A percentile compares a stretch with the other conserved stretches of the same genome.
Conservation (phyloP, 2,329 filamentous ascomycete species). For the Microdochium nivale region DNA sequence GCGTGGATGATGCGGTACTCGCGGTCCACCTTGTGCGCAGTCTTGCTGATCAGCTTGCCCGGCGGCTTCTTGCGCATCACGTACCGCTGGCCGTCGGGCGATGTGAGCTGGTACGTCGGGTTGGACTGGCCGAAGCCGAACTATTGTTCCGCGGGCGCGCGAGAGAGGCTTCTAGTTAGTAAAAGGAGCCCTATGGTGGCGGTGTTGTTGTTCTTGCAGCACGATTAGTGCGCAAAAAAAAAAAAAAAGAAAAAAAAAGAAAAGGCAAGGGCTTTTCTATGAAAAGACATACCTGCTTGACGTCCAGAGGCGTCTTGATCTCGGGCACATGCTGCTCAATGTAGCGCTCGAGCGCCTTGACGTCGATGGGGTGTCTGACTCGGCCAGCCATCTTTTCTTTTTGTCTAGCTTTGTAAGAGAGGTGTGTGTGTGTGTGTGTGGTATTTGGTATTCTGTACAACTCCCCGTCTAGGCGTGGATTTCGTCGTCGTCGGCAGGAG, state of each 20-base stretch:
- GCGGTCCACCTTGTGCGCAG: conserved; percentile 92
- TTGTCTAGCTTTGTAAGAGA: background rate
- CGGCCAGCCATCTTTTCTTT: conserved; percentile 62
- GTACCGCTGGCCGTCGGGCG: conserved; percentile 59
- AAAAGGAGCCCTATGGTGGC: too few relatives aligned
- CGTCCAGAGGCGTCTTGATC: conserved; percentile 72
- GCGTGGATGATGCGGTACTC: conserved; percentile 89
- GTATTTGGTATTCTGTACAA: background rate
- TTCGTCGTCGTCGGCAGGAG: background rate
- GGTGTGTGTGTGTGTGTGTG: too few relatives aligned
- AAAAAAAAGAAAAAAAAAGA: too few relatives aligned
- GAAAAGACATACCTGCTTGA: conserved; percentile 88
- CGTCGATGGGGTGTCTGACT: conserved; percentile 85
- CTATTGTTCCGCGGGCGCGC: conserved; percentile 39
- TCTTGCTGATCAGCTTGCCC: conserved; percentile 85
- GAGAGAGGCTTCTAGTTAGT: too few relatives aligned
- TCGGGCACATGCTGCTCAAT: conserved; percentile 70
- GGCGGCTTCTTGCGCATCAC: conserved; percentile 97
- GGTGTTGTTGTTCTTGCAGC: too few relatives aligned
- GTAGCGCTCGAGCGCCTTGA: conserved; percentile 70
- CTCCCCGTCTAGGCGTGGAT: background rate
- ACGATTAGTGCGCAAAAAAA: too few relatives aligned
- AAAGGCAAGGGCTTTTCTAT: too few relatives aligned
- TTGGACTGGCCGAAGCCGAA: conserved; percentile 98
- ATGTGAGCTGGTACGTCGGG: conserved; percentile 87